phyloP scores from a whole-genome alignment of 306 rosid species.

The Ormosia semicastrata region DNA sequence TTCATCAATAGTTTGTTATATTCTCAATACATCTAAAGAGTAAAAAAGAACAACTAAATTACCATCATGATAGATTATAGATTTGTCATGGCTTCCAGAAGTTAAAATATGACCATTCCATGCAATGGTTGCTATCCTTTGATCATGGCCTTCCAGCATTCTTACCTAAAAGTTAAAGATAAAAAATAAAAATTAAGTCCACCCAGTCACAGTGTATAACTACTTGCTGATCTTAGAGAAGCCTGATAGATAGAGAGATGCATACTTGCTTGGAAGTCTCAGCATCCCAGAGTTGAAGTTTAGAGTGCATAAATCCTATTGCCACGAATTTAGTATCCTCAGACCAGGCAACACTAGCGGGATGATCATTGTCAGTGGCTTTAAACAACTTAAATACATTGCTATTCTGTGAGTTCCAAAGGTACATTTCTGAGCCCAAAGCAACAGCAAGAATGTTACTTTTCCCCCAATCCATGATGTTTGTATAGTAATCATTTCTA shows the following conservation, averaged over 20 bases:
- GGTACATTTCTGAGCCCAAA: slow-evolving; percentile 56
- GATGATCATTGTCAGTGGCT: slow-evolving; percentile 37
- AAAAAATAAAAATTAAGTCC: not conserved
- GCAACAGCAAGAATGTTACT: slow-evolving; percentile 63
- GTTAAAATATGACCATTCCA: slow-evolving; percentile 72
- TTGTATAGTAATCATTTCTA: slow-evolving; percentile 64
- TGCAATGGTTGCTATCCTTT: slow-evolving; percentile 52
- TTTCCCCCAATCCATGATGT: slow-evolving; percentile 72
- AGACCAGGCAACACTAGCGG: slow-evolving; percentile 71
- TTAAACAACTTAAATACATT: slow-evolving; percentile 40
- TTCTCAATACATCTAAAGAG: not conserved
- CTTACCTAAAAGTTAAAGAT: slow-evolving; percentile 47
- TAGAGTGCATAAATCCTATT: slow-evolving; percentile 54
- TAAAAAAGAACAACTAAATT: not conserved
- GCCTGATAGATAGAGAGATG: not conserved
- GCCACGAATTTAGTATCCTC: slow-evolving; percentile 46
- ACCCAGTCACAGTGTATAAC: not conserved
- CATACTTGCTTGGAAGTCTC: slow-evolving; percentile 63
- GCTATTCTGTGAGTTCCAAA: slow-evolving; percentile 57
- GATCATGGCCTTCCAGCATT: slow-evolving; percentile 47
- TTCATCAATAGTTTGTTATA: not conserved
- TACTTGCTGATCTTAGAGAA: slow-evolving; percentile 10
- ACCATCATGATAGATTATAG: slow-evolving; percentile 75
- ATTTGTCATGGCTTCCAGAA: slow-evolving; percentile 76
- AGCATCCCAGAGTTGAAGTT: slow-evolving; percentile 66